Base-by-base conservation (phyloP, 2,329 filamentous ascomycete species). In the Claviceps humidiphila region DNA sequence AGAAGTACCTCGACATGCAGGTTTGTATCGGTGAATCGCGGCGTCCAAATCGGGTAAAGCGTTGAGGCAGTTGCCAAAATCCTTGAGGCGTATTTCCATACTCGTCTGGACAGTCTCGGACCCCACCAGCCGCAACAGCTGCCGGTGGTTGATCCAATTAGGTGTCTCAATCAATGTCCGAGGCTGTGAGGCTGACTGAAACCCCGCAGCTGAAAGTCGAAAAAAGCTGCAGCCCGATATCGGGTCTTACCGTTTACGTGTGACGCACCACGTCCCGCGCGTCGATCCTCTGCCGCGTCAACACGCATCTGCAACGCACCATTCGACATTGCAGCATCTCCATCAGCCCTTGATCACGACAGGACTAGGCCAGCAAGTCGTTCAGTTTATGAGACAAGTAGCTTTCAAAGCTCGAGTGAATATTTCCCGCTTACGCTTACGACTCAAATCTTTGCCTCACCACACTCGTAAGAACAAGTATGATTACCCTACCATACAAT, bases 191-290 rank as follows among this genome's bases (percentile, higher is more conserved):
- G 30, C 30, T 11, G 30, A 34, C 30, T 34, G 14, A 11, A 47
- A 17, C 45, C 45, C 45, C 20, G 45, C 26, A 47, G 7, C 46
- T 49, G 44, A 20, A 40, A 49, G 20, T 39, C 16, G 24, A 22
- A 49, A 26, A 38, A 24, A 17, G 34, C 47, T 17, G 37, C 37
- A 49, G 37, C 37, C 47, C 47, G 46, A 38, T 16, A 24, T 47
- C 46, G 46, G 30, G 30, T 39, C 46, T 47, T 39, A n/a, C n/a
- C n/a, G n/a, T n/a, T n/a, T n/a, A 47, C 46, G 46, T 47, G 46
- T 47, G 46, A 47, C 30, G 30, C 26, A 34, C 30, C 30, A 11
- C 30, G 3, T 30, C 26, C 26, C 26, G 1, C 26, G 26, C 30
- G 9, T 34, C 30, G 30, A 34, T 34, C 30, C 9, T 34, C 30